phyloP scores from a whole-genome alignment of 2,329 filamentous ascomycete species.

The Penicillium crustosum region DNA sequence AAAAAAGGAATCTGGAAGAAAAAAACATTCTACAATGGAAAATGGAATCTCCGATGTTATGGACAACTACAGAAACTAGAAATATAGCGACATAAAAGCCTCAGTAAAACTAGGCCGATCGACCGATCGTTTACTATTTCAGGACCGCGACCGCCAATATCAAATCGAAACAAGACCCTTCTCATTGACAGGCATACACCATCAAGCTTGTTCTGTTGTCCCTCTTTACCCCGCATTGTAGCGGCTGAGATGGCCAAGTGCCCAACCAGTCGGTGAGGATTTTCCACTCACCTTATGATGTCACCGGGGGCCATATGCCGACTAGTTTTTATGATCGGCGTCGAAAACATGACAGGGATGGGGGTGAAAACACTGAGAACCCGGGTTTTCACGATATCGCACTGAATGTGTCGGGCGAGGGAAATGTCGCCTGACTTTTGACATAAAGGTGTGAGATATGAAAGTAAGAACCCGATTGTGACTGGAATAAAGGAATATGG shows the following conservation, averaged over 20 bases:
- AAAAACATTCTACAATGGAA: too few relatives aligned
- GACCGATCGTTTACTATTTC: background rate
- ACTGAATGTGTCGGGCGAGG: background rate
- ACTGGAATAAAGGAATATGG: background rate
- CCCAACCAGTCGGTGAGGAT: conserved; percentile 14
- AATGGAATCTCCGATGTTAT: too few relatives aligned
- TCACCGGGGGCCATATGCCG: conserved; percentile 1
- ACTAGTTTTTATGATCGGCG: conserved; percentile 8
- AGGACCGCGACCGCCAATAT: background rate
- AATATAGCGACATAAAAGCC: background rate
- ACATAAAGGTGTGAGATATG: background rate
- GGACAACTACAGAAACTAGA: too few relatives aligned
- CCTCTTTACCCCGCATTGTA: conserved; percentile 4
- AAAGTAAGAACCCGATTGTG: background rate
- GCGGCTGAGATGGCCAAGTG: conserved; percentile 3
- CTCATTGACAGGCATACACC: background rate
- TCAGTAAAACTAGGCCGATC: background rate
- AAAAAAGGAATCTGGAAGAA: background rate
- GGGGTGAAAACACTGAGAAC: background rate
- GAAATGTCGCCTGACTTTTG: background rate
- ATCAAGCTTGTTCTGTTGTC: background rate
- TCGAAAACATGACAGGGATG: conserved; percentile 1
- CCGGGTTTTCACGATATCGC: background rate
- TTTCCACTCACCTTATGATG: conserved; percentile 9
- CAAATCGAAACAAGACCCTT: background rate